Percentiles rank a stretch among this genome's conserved stretches.
These are phyloP conservation scores for Yamadazyma songkhlaensis DNA, from an alignment of 1,139 yeast species.

Conservation along the genomic window DNA sequence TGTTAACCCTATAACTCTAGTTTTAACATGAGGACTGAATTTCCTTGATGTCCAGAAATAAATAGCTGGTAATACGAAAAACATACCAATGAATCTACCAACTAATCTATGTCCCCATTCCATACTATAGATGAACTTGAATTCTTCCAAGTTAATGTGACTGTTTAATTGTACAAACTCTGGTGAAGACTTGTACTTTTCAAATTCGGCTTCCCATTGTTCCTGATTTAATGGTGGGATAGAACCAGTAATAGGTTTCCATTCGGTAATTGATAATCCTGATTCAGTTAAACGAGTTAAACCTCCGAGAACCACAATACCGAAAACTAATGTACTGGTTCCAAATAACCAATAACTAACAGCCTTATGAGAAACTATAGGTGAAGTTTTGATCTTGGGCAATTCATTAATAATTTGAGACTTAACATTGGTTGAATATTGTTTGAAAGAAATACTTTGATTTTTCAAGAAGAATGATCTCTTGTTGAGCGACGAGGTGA, in stretches of 20 bases:
- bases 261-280: slow-evolving; percentile 93
- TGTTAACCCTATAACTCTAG: slow-evolving; percentile 68
- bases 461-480: slow-evolving; percentile 11
- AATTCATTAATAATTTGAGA: slow-evolving; percentile 1
- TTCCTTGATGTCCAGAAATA: slow-evolving; percentile 69
- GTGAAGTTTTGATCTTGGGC: slow-evolving; percentile 7
- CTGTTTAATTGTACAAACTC: slow-evolving; percentile 89
- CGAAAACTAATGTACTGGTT: slow-evolving; percentile 88
- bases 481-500: slow-evolving; percentile 8
- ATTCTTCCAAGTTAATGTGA: slow-evolving; percentile 87
- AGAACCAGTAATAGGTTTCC: slow-evolving; percentile 97
- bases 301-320: slow-evolving; percentile 96
- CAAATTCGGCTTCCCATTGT: slow-evolving; percentile 86
- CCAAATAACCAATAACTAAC: slow-evolving; percentile 91
- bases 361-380: slow-evolving; percentile 36
- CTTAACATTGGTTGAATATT: slow-evolving; percentile 10
- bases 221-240: slow-evolving; percentile 77
- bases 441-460: slow-evolving; percentile 7
- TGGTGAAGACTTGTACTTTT: slow-evolving; percentile 79
- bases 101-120: slow-evolving; percentile 96
- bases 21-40: slow-evolving; percentile 69
- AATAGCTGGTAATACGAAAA: slow-evolving; percentile 79
- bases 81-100: slow-evolving; percentile 87
- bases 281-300: slow-evolving; percentile 92
- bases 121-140: slow-evolving; percentile 92